These are phyloP conservation scores for Talaromyces marneffei DNA, from an alignment of 2,329 filamentous ascomycete species.

Conservation along the genomic window DNA sequence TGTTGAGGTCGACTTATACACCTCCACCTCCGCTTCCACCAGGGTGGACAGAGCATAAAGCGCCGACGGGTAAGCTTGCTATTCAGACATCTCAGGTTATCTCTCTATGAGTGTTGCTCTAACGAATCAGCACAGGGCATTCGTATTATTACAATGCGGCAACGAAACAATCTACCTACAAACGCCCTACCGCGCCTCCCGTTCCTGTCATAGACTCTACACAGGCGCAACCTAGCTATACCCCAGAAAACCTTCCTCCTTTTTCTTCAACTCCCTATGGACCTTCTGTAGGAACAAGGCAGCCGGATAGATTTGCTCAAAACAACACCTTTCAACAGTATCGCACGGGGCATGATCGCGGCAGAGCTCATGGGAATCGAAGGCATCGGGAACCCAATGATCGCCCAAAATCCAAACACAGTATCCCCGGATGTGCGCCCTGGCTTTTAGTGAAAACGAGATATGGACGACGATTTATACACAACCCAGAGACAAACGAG, in stretches of 20 bases:
- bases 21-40: constrained; percentile 62
- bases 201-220: constrained; percentile 35
- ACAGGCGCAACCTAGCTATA: constrained; percentile 27
- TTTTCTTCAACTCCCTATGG: constrained; percentile 32
- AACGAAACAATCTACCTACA: constrained; percentile 84
- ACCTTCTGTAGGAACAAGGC: constrained; percentile 11
- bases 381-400: constrained; percentile 66
- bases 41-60: constrained; percentile 91
- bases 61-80: constrained; percentile 58
- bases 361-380: constrained; percentile 53
- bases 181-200: constrained; percentile 53
- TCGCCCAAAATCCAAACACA: constrained; percentile 70
- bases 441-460: constrained; percentile 95
- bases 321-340: constrained; percentile 22
- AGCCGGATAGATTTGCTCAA: constrained; percentile 27
- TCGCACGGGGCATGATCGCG: constrained; percentile 44
- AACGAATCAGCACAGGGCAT: constrained; percentile 53
- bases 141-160: constrained; percentile 79
- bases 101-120: constrained; percentile 17
- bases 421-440: constrained; percentile 73
- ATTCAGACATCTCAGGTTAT: neutral
- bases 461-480: constrained; percentile 79
- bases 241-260: constrained; percentile 29
- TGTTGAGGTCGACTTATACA: constrained; percentile 75
- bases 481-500: constrained; percentile 77